phyloP scores from a whole-genome alignment of 2,329 filamentous ascomycete species.

The Amphichorda felina region DNA sequence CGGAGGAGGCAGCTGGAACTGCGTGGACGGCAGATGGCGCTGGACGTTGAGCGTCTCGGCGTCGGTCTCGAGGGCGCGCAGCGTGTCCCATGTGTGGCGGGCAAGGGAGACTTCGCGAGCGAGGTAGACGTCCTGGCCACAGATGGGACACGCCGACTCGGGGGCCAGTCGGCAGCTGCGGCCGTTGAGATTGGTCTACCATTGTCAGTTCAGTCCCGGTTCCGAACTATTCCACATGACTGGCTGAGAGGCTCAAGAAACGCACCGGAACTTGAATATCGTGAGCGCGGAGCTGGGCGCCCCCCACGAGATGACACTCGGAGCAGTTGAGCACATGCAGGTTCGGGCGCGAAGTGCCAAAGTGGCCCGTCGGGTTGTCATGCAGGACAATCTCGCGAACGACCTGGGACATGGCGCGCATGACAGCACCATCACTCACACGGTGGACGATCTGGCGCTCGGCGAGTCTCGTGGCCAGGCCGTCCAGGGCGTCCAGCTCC shows the following conservation, averaged over 20 bases:
- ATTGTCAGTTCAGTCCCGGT: too few relatives aligned
- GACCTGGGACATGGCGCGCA: conserved; percentile 21
- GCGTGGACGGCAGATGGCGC: conserved; percentile 18
- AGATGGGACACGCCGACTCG: conserved; percentile 18
- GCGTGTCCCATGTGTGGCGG: conserved; percentile 21
- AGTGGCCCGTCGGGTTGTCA: conserved; percentile 17
- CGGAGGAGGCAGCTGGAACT: conserved; percentile 17
- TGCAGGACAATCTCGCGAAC: conserved; percentile 18
- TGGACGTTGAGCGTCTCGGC: conserved; percentile 24
- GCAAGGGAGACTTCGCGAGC: conserved; percentile 22
- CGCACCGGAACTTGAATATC: conserved; percentile 12
- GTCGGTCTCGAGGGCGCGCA: conserved; percentile 21
- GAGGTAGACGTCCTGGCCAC: conserved; percentile 18
- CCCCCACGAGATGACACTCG: conserved; percentile 20
- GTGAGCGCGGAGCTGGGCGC: conserved; percentile 16
- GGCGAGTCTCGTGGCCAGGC: conserved; percentile 17
- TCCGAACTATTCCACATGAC: too few relatives aligned
- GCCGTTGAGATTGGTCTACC: not conserved
- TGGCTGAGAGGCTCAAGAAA: too few relatives aligned
- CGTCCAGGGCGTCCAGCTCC: conserved; percentile 23
- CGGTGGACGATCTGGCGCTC: conserved; percentile 22
- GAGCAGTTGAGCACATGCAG: conserved; percentile 23
- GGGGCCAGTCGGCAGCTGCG: conserved; percentile 8
- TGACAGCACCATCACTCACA: conserved; percentile 25
- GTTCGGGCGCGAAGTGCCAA: conserved; percentile 14